Conservation (phyloP, 495 filamentous ascomycete genomes). For the Penicillium herquei region DNA sequence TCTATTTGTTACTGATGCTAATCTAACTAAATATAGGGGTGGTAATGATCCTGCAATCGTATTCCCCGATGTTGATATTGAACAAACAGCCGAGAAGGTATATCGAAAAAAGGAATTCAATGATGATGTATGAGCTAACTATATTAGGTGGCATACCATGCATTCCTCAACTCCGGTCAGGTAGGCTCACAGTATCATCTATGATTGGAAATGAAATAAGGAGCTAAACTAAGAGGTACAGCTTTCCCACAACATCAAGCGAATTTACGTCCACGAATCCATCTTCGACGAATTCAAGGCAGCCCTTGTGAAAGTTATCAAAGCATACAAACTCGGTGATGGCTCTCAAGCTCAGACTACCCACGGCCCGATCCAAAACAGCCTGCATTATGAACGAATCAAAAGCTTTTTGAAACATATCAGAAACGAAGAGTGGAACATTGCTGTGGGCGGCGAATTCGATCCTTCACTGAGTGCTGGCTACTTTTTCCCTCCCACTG, state of each 20-base stretch:
- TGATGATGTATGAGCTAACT: background rate
- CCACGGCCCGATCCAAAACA: background rate
- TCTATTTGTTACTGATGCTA: background rate
- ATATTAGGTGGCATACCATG: background rate
- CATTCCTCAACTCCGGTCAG: background rate
- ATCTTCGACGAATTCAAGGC: background rate
- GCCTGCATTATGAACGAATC: background rate
- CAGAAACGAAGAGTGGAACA: background rate
- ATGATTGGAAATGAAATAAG: background rate
- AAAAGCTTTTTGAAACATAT: background rate
- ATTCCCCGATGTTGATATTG: background rate
- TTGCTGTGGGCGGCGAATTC: background rate
- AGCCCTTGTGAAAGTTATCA: background rate
- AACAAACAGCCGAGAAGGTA: background rate
- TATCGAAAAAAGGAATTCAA: background rate
- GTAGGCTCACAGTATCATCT: background rate
- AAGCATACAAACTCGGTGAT: background rate
- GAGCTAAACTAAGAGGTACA: background rate
- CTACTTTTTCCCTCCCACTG: background rate
- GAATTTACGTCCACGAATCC: background rate
- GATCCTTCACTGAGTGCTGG: background rate
- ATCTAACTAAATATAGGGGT: background rate
- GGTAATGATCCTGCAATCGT: background rate
- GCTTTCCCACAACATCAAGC: background rate
- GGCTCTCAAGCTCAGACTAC: background rate